Base-by-base conservation (phyloP, 108 stramenopile genomes). In the Pseudonitzschia multistriata region DNA sequence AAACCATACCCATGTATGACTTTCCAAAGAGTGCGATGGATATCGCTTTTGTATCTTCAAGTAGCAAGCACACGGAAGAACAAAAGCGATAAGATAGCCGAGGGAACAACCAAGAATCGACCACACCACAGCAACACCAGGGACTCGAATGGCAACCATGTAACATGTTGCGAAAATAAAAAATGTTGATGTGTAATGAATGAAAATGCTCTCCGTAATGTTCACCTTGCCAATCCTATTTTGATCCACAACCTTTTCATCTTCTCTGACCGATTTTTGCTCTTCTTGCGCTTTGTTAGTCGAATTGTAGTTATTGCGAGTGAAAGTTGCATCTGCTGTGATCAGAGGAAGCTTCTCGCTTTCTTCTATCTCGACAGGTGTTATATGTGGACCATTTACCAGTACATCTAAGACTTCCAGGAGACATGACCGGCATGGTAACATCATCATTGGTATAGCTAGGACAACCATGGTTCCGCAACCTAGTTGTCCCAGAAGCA, bases 61-160 rank as follows among this genome's bases (percentile, higher is more conserved):
- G 37, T 80, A 85, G 31, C 74, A 82, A 27, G 60, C 76, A 11
- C 76, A 67, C 19, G 93, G 93, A 14, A 94, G 65, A 45, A 90
- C 80, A 52, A 89, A 94, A 17, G 85, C 78, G 60, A 94, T 88
- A 8, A 88, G 29, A 71, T 88, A 86, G 2, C 85, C 87, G 84
- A 91, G 75, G 62, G 70, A 80, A 22, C 83, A 86, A 31, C 93
- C 90, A 62, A 77, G 76, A 40, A 94, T 70, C 61, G 78, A 74
- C 93, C 93, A 94, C 21, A 94, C 87, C 14, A 79, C 49, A 13
- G 79, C 86, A 24, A 91, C 90, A 27, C 90, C 88, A n/a, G 87
- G 83, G 49, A 82, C 88, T 5, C 49, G 50, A 11, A 83, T 69
- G 14, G 93, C 88, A 2, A 78, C 79, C n/a, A 81, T 39, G 57